Percentiles rank a stretch among this genome's conserved stretches.
Conservation (phyloP, 768 basidiomycete species). For the Rickenella mellea region DNA sequence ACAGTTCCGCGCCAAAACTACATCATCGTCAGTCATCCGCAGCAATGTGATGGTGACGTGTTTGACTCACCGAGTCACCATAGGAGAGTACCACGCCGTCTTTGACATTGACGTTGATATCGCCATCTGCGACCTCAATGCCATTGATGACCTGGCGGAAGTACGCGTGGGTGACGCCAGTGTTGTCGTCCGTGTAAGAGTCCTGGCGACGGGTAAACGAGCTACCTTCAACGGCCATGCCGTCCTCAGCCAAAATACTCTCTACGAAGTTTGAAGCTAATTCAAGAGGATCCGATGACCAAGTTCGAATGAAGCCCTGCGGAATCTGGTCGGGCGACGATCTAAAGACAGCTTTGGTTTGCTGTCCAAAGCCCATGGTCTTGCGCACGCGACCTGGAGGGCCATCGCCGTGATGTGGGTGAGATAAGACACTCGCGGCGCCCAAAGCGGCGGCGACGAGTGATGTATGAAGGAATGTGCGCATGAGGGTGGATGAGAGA, state of each 20-base stretch:
- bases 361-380: conserved; percentile 84
- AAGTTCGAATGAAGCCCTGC: conserved; percentile 17
- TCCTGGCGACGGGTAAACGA: conserved; percentile 62
- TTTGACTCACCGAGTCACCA: conserved; percentile 73
- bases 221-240: conserved; percentile 9
- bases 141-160: conserved; percentile 79
- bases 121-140: conserved; percentile 81
- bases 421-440: background rate
- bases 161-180: conserved; percentile 86
- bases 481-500: background rate
- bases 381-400: conserved; percentile 38
- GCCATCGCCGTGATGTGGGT: background rate
- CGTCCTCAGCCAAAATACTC: conserved; percentile 33
- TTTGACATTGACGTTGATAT: conserved; percentile 90
- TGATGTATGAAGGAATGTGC: background rate
- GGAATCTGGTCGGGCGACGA: conserved; percentile 37
- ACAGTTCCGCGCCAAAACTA: conserved; percentile 71
- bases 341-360: conserved; percentile 59
- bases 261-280: conserved; percentile 58
- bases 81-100: conserved; percentile 77
- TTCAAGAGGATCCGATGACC: conserved; percentile 39
- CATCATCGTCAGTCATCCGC: background rate
- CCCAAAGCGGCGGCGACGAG: background rate
- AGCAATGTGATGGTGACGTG: background rate
- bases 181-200: conserved; percentile 80